phyloP scores from a whole-genome alignment of 129 eudicot genomes.

The Centaurea solstitialis region DNA sequence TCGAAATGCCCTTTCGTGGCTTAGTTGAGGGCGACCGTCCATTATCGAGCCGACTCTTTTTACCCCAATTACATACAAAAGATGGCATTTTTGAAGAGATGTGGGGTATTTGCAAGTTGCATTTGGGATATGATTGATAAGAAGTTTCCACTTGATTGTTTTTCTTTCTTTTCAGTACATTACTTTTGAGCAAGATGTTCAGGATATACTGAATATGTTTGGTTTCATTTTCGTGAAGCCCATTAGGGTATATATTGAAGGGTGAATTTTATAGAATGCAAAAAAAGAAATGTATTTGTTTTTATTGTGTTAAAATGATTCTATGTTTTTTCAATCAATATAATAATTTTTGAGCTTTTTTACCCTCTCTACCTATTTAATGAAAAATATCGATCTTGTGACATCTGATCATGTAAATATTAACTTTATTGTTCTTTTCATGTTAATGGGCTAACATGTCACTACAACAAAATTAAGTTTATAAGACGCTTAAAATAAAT shows the following conservation, averaged over 20 bases:
- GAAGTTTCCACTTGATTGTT: constrained; percentile 14
- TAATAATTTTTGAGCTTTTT: too few relatives aligned
- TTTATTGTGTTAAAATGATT: too few relatives aligned
- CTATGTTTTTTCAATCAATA: background rate
- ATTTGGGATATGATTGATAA: constrained; percentile 28
- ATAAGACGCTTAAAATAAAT: too few relatives aligned
- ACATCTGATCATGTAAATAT: background rate
- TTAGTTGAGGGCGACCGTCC: constrained; percentile 26
- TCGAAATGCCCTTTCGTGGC: constrained; percentile 1
- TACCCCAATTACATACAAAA: constrained; percentile 13
- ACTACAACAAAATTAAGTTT: too few relatives aligned
- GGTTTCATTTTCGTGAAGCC: background rate
- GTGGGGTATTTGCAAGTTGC: constrained; percentile 35
- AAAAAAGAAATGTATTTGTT: background rate
- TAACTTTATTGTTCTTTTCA: background rate
- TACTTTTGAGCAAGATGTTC: too few relatives aligned
- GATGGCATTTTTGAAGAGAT: constrained; percentile 4
- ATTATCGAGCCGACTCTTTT: constrained; percentile 12
- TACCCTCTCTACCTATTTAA: background rate
- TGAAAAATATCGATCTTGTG: background rate
- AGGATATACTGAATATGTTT: background rate
- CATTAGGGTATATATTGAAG: background rate
- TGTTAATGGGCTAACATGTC: too few relatives aligned
- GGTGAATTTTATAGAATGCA: background rate
- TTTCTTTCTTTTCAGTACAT: background rate